These are phyloP conservation scores for Kodamaea jinghongensis DNA, from an alignment of 805 yeast genomes.

Conservation along the genomic window DNA sequence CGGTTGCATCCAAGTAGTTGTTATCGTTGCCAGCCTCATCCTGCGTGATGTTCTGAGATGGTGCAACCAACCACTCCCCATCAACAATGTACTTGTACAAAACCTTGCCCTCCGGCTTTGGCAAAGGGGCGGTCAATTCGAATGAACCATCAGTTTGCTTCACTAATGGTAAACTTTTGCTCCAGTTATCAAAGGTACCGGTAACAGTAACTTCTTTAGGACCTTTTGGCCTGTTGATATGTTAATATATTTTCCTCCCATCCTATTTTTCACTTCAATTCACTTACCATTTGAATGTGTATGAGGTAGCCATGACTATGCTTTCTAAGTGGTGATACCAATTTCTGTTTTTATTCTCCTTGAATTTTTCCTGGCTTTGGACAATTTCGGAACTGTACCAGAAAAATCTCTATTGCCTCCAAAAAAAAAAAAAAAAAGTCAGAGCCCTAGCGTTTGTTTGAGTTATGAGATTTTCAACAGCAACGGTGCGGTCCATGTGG, in stretches of 20 bases:
- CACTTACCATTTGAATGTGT: conserved; percentile 6
- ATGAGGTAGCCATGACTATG: conserved; percentile 2
- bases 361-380: too few species aligned
- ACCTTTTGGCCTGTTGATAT: conserved; percentile 39
- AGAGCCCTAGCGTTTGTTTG: too few species aligned
- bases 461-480: too few species aligned
- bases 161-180: conserved; percentile 56
- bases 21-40: conserved; percentile 53
- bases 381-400: too few species aligned
- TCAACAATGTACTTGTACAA: conserved; percentile 66
- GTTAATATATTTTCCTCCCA: conserved; percentile 7
- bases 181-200: conserved; percentile 70
- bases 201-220: conserved; percentile 59
- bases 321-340: too few species aligned
- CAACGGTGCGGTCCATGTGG: too few species aligned
- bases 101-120: conserved; percentile 33
- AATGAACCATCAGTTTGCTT: conserved; percentile 61
- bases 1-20: conserved; percentile 43
- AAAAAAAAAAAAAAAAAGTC: too few species aligned
- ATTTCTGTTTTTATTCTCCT: too few species aligned
- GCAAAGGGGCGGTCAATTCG: conserved; percentile 55
- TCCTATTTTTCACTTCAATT: too few species aligned
- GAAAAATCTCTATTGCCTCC: too few species aligned
- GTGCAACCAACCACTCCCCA: conserved; percentile 57
- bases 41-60: conserved; percentile 37